Base-by-base conservation (phyloP, 768 basidiomycete genomes). In the Suillus occidentalis region DNA sequence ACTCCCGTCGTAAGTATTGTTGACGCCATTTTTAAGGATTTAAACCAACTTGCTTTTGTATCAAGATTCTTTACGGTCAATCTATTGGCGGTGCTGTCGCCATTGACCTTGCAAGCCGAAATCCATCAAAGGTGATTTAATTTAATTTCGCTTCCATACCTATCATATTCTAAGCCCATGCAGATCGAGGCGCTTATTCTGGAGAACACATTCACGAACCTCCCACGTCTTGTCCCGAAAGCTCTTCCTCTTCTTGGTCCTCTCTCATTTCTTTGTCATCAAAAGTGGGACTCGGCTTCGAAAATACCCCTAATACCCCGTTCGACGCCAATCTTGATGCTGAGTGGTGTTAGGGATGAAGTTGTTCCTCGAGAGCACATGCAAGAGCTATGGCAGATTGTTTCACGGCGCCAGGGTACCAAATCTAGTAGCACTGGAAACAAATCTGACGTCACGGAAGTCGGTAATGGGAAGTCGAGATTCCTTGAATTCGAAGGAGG, bases 51-150 rank as follows among this genome's bases (percentile, higher is more conserved):
- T 40, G 18, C n/a, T 39, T 25, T 42, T 39, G 61, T 42, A 45
- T 40, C 4, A 58, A 90, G 90, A 82, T 94, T 62, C 73, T 94
- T 0, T 95, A 92, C 68, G 92, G 94, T 1, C 91, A 93, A 72
- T 91, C 88, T 12, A 94, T 97, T 47, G 97, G 97, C 18, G 97
- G 97, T 39, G 96, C 95, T 0, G 95, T 98, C 5, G 85, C 92
- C 14, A 91, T 98, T 56, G 90, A 95, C 76, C 88, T 97, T 22
- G 92, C 92, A 0, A 89, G 89, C 66, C 82, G 84, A 36, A 96
- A 95, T 73, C 85, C 90, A 0, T 76, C 84, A 22, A 85, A 89
- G 71, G 92, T 90, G 65, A 45, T 63, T 42, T 16, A 39, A 36
- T n/a, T 47, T 5, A 31, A 28, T 60, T 4, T 4, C 9, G n/a